Evolutionary conservation across 2,329 filamentous ascomycete genomes (phyloP).

Genomic region (Herpotrichia juniperi): DNA sequence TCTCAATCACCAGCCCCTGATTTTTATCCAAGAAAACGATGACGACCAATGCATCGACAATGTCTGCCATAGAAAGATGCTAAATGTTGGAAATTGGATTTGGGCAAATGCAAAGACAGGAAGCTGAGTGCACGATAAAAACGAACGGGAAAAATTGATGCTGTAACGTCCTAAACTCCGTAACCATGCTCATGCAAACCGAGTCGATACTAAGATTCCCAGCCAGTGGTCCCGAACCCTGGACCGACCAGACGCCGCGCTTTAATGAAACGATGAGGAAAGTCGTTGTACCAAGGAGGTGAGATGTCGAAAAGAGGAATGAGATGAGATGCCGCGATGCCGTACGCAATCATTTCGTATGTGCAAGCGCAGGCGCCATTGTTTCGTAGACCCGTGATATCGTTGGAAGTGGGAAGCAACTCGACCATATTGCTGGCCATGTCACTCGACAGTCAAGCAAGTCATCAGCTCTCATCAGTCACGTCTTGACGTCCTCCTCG

Average conservation of each 20-base stretch:
- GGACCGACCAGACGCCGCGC: conserved; percentile 8
- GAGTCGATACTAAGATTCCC: not conserved
- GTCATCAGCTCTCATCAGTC: not conserved
- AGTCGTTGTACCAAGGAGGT: not conserved
- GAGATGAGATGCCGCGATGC: not conserved
- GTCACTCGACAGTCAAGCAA: not conserved
- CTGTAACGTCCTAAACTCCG: conserved; percentile 3
- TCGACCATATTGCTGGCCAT: not conserved
- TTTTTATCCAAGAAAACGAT: too few relatives aligned
- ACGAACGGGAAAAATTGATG: not conserved
- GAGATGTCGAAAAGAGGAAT: not conserved
- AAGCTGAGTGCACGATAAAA: not conserved
- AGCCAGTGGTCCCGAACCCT: not conserved
- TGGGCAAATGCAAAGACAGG: not conserved
- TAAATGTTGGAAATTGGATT: not conserved
- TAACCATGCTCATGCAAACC: not conserved
- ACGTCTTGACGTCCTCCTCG: not conserved
- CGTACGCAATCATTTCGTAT: conserved; percentile 1
- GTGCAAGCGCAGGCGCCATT: not conserved
- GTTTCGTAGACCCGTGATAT: not conserved
- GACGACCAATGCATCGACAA: too few relatives aligned
- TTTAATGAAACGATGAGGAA: not conserved
- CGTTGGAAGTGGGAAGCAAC: not conserved
- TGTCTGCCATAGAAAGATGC: too few relatives aligned
- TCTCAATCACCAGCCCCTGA: too few relatives aligned